Conservation (phyloP, 1,284 basidiomycete genomes). For the Irpex sp. region DNA sequence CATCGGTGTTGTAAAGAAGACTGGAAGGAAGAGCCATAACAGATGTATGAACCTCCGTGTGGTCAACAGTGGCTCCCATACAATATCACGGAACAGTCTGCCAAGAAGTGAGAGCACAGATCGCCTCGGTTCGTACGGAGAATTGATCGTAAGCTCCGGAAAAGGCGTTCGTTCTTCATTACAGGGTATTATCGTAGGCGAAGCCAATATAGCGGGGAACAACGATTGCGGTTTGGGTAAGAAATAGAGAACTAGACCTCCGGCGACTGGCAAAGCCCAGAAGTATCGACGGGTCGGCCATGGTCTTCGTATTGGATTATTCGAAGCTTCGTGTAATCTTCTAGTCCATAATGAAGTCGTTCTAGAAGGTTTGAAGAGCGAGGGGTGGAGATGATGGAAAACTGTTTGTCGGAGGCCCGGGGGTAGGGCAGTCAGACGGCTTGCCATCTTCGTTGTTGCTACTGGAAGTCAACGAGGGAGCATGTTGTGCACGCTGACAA, state of each 20-base stretch:
- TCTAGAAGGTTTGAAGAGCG: slow-evolving; percentile 12
- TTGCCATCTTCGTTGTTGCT: slow-evolving; percentile 18
- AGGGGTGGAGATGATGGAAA: slow-evolving; percentile 14
- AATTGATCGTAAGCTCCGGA: slow-evolving; percentile 41
- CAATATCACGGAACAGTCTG: slow-evolving; percentile 43
- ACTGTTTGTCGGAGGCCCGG: slow-evolving; percentile 23
- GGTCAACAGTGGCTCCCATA: slow-evolving; percentile 89
- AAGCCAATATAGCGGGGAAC: slow-evolving; percentile 48
- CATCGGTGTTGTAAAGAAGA: slow-evolving; percentile 84
- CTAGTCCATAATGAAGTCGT: slow-evolving; percentile 20
- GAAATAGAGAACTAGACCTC: slow-evolving; percentile 49
- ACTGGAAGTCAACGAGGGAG: background rate
- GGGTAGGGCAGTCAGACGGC: slow-evolving; percentile 24
- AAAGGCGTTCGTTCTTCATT: slow-evolving; percentile 24
- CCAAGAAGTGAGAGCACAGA: slow-evolving; percentile 42
- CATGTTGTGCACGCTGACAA: background rate
- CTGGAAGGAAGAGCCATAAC: slow-evolving; percentile 82
- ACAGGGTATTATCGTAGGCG: slow-evolving; percentile 63
- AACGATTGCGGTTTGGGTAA: slow-evolving; percentile 37
- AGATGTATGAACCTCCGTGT: slow-evolving; percentile 84
- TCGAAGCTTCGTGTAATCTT: slow-evolving; percentile 19
- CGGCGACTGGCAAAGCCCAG: slow-evolving; percentile 55
- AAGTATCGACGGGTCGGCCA: slow-evolving; percentile 31
- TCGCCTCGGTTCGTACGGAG: slow-evolving; percentile 56
- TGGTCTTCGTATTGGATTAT: slow-evolving; percentile 17